phyloP scores from a whole-genome alignment of 768 basidiomycete species.

The Cantharellus anzutake region DNA sequence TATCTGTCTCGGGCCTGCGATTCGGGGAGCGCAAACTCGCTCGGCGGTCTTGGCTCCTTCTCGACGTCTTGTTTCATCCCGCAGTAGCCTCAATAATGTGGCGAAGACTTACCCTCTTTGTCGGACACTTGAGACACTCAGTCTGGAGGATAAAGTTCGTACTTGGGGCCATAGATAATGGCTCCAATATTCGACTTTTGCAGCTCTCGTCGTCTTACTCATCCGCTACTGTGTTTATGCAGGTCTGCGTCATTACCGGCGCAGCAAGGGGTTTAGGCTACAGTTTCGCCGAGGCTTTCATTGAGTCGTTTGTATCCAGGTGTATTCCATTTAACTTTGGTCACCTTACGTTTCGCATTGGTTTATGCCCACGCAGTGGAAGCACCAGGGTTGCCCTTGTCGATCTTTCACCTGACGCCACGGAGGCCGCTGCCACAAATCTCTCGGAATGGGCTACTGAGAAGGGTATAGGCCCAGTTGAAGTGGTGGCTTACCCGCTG shows the following conservation, averaged over 20 bases:
- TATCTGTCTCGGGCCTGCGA: too few species aligned
- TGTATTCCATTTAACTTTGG: neutral
- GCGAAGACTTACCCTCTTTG: too few species aligned
- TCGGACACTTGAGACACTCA: too few species aligned
- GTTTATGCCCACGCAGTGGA: conserved; percentile 29
- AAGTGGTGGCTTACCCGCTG: conserved; percentile 60
- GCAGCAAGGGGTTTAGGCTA: conserved; percentile 82
- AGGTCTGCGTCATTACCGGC: conserved; percentile 53
- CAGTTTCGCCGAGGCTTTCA: conserved; percentile 78
- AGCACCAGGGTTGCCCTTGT: conserved; percentile 64
- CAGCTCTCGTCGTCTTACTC: too few species aligned
- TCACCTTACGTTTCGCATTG: neutral
- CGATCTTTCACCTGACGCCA: conserved; percentile 59
- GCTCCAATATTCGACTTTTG: too few species aligned
- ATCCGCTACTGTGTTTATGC: too few species aligned
- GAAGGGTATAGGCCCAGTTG: conserved; percentile 15
- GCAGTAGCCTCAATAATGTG: too few species aligned
- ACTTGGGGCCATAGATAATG: too few species aligned
- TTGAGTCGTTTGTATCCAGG: conserved; percentile 46
- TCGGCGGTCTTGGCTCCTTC: too few species aligned
- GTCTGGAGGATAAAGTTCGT: too few species aligned
- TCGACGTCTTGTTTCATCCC: too few species aligned
- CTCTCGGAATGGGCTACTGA: conserved; percentile 20
- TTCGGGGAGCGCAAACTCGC: too few species aligned
- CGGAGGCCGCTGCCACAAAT: conserved; percentile 46